These are phyloP conservation scores for Musa itinerans DNA, from an alignment of 176 grass and related monocot genomes.

Conservation along the genomic window DNA sequence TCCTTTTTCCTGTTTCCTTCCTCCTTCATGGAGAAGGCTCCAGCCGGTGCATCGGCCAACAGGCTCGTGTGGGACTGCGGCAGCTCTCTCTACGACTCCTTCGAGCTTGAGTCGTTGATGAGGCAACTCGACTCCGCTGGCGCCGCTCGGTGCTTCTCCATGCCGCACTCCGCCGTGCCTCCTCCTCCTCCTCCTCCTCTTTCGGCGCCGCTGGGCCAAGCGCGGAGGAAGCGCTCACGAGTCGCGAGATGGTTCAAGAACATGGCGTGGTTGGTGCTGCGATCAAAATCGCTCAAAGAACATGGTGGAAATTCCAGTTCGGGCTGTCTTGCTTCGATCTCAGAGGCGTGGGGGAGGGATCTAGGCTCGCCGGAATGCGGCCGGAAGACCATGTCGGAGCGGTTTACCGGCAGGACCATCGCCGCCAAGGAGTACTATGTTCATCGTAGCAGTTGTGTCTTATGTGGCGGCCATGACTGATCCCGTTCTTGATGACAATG, in stretches of 20 bases:
- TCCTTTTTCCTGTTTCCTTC: too few relatives aligned
- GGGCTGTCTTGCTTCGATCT: background rate
- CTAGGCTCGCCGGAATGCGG: background rate
- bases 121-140: conserved; percentile 17
- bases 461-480: too few relatives aligned
- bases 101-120: conserved; percentile 21
- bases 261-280: conserved; percentile 17
- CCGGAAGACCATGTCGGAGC: background rate
- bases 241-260: conserved; percentile 17
- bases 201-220: too few relatives aligned
- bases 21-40: background rate
- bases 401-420: background rate
- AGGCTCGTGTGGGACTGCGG: conserved; percentile 28
- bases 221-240: conserved; percentile 13
- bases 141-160: conserved; percentile 13
- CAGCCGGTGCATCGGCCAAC: background rate
- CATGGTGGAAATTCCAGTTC: background rate
- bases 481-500: too few relatives aligned
- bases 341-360: background rate
- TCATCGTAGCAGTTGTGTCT: too few relatives aligned
- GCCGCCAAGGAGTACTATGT: too few relatives aligned
- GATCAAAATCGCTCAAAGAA: background rate
- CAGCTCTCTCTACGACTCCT: conserved; percentile 32
- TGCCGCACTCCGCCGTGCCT: conserved; percentile 16
- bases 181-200: background rate